Evolutionary conservation across 2,329 filamentous ascomycete genomes (phyloP), one percentile per base, ranked within the genome.

Genomic region (Stachybotrys elegans): DNA sequence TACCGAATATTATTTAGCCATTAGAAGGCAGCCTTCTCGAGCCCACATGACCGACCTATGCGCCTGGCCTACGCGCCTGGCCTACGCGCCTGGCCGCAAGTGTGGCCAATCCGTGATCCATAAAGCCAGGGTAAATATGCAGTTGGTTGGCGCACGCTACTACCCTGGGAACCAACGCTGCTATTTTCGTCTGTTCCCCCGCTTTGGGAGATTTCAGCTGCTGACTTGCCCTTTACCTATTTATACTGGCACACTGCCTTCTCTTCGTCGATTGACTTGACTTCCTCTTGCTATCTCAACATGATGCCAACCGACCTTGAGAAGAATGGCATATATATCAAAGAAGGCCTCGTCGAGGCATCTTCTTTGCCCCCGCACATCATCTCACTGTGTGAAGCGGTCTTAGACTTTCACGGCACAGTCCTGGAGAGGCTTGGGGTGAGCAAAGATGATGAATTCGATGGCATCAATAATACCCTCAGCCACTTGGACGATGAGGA

Each of bases 321-420:
- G 12, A 27, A 44, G 13, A 48, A 51, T 22, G 45, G 32, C n/a
- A 50, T 51, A 39, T 44, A 50, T n/a, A 41, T 51, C 20, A 34
- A 48, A 16, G 48, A 50, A 4, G 43, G 42, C 5, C 43, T 29
- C 11, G 36, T 25, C 22, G 38, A 48, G 32, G 45, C 34, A 34
- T 38, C 43, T 27, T 23, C 31, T 12, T 45, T 45, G 4, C 48
- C 50, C 17, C 40, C 44, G 8, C 50, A 52, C 17, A 47, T 52
- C 9, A 35, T 36, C 19, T 42, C 44, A 13, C 43, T 50, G 14
- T 44, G 48, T 29, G 35, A 34, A 8, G 46, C 45, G n/a, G 21
- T 52, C 6, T 19, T 52, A 23, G 50, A 52, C 29, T 52, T 52
- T 22, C 41, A 46, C 27, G 42, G 44, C 27, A 50, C 46, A 5